Percentiles rank a stretch among this genome's conserved stretches.
Conservation (phyloP, 2,329 filamentous ascomycete species). For the Phialocephala subalpina region DNA sequence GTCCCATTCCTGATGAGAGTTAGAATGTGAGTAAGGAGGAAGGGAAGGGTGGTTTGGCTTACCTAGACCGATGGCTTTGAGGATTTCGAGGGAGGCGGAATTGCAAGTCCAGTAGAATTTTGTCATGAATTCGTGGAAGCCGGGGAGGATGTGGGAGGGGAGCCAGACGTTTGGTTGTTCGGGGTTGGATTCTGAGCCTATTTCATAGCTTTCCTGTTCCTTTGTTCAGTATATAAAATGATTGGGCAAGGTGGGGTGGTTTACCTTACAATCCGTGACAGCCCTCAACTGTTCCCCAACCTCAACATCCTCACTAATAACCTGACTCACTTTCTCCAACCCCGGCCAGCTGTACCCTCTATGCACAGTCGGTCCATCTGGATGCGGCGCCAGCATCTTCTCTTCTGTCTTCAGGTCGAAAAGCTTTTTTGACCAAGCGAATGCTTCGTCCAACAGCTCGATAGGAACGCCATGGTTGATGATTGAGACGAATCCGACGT, state of each 20-base stretch:
- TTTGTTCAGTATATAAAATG: slow-evolving; percentile 13
- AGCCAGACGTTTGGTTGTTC: slow-evolving; percentile 59
- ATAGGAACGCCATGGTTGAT: slow-evolving; percentile 54
- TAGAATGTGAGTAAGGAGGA: slow-evolving; percentile 48
- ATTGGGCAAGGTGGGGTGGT: neutral
- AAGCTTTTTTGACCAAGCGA: slow-evolving; percentile 52
- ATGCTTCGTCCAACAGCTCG: slow-evolving; percentile 51
- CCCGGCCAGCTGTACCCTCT: slow-evolving; percentile 64
- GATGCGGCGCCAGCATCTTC: slow-evolving; percentile 58
- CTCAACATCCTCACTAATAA: slow-evolving; percentile 51
- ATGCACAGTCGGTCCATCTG: slow-evolving; percentile 56
- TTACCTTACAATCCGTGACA: slow-evolving; percentile 59
- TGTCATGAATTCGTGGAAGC: slow-evolving; percentile 56
- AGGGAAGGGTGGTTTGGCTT: neutral
- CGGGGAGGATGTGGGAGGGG: slow-evolving; percentile 52
- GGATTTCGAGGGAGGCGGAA: slow-evolving; percentile 44
- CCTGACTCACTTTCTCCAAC: slow-evolving; percentile 60
- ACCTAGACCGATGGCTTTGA: neutral
- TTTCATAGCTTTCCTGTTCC: slow-evolving; percentile 59
- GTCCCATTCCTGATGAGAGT: slow-evolving; percentile 54
- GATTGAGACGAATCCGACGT: slow-evolving; percentile 57
- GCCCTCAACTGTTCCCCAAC: slow-evolving; percentile 51
- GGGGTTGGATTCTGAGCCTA: slow-evolving; percentile 55
- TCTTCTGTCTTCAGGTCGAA: slow-evolving; percentile 53
- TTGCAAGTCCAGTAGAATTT: slow-evolving; percentile 58